phyloP scores from a whole-genome alignment of 73 alveolate species.

The Uronychia setigera region DNA sequence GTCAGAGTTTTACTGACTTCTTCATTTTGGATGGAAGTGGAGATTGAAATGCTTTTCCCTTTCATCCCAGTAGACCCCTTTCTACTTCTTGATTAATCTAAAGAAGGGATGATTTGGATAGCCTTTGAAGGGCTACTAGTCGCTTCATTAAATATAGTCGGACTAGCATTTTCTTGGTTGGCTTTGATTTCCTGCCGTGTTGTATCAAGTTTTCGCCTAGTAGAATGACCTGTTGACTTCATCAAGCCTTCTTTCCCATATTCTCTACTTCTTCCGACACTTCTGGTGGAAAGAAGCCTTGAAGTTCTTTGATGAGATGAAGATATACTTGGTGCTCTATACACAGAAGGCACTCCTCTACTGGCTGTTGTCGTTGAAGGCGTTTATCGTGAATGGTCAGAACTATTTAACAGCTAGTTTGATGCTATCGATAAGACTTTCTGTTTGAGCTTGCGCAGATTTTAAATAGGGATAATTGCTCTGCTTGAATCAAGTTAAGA shows the following conservation, averaged over 20 bases:
- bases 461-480: background rate
- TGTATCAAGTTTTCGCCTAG: background rate
- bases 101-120: background rate
- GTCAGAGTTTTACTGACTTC: background rate
- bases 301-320: background rate
- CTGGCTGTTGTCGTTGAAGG: conserved; percentile 1
- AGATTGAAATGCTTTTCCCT: background rate
- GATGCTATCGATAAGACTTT: background rate
- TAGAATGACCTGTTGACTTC: background rate
- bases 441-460: background rate
- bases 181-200: background rate
- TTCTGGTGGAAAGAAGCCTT: background rate
- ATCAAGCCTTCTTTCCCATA: no score
- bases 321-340: background rate
- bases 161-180: background rate
- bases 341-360: background rate
- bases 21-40: background rate
- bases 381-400: background rate
- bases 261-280: background rate
- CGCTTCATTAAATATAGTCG: background rate
- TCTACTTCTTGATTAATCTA: no score
- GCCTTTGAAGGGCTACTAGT: background rate
- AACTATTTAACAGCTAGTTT: background rate
- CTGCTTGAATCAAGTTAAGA: background rate
- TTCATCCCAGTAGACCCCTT: background rate